Evolutionary conservation across 2,329 filamentous ascomycete species (phyloP).

Genomic region (Neofusicoccum umdonicola): DNA sequence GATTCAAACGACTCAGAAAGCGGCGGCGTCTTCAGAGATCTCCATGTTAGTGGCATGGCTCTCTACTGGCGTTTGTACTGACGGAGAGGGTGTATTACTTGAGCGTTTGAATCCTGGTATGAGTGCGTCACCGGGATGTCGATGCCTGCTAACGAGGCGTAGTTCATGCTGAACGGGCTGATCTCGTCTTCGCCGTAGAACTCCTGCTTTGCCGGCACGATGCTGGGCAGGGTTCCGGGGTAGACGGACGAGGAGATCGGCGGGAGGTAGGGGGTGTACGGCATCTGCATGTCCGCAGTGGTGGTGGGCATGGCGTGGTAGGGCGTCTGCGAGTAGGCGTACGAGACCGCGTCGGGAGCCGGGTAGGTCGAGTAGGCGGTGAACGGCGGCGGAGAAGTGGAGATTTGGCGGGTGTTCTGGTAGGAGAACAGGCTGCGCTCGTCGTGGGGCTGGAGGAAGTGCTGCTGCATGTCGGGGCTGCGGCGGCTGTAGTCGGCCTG

Average conservation of each 20-base stretch:
- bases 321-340: constrained; percentile 52
- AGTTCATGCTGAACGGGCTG: constrained; percentile 66
- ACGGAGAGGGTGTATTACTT: constrained; percentile 63
- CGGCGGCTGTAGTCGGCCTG: constrained; percentile 28
- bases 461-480: constrained; percentile 52
- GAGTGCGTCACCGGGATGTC: constrained; percentile 60
- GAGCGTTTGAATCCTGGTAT: constrained; percentile 68
- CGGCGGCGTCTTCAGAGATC: constrained; percentile 63
- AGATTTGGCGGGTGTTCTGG: constrained; percentile 67
- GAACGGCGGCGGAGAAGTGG: constrained; percentile 69
- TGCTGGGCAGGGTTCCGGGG: constrained; percentile 62
- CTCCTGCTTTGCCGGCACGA: constrained; percentile 66
- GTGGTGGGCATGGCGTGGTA: constrained; percentile 39
- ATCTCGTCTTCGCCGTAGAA: constrained; percentile 59
- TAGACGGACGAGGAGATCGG: constrained; percentile 38
- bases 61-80: constrained; percentile 22
- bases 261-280: constrained; percentile 57
- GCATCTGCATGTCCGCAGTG: constrained; percentile 37
- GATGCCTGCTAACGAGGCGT: constrained; percentile 63
- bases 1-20: constrained; percentile 73
- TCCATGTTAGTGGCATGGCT: constrained; percentile 21
- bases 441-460: constrained; percentile 61
- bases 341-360: constrained; percentile 62
- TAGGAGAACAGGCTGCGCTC: constrained; percentile 64
- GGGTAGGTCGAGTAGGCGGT: constrained; percentile 63